Base-by-base conservation (phyloP, 2,329 filamentous ascomycete genomes). In the Pseudovirgaria hyperparasitica region DNA sequence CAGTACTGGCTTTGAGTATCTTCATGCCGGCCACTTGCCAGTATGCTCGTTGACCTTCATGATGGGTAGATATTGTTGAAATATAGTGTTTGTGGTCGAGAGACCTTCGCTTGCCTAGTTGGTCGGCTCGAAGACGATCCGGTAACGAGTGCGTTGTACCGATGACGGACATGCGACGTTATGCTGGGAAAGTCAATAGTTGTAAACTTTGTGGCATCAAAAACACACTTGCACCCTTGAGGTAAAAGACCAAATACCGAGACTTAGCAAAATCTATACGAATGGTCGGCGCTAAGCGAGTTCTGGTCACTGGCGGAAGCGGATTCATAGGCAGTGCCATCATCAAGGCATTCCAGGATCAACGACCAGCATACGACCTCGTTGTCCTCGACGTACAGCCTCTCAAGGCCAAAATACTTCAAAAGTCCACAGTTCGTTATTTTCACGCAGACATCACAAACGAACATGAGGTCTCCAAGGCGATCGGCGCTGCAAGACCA, bases 401-500 rank as follows among this genome's bases (percentile, higher is more conserved):
- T 2, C 55, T 50, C 2, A 35, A 39, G 4, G 40, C 47, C 8
- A 48, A 46, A 21, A 49, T 41, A 9, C 19, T 20, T 18, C 34
- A 39, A 1, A 47, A 45, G 22, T 31, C 40, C n/a, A 26, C 27
- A 16, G 45, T 48, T 14, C 47, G 29, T 6, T 60, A 54, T 33
- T 35, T 56, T 2, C 43, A 52, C 24, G 54, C 43, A 32, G 55
- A 63, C 27, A 45, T 65, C n/a, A 46, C 56, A 2, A 44, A 53
- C 9, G 20, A 30, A 1, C 36, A 40, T 2, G 47, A 48, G 9
- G 49, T 63, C 1, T 30, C 38, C 7, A 40, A 41, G 2, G 52
- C 54, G 2, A 74, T 96, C 42, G 54, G 65, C 17, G 62, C 72
- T 36, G 64, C 75, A 29, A 70, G 68, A 42, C 86, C 87, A 12